These are phyloP conservation scores for Pholiota microspora DNA, from an alignment of 768 basidiomycete genomes.

Conservation along the genomic window DNA sequence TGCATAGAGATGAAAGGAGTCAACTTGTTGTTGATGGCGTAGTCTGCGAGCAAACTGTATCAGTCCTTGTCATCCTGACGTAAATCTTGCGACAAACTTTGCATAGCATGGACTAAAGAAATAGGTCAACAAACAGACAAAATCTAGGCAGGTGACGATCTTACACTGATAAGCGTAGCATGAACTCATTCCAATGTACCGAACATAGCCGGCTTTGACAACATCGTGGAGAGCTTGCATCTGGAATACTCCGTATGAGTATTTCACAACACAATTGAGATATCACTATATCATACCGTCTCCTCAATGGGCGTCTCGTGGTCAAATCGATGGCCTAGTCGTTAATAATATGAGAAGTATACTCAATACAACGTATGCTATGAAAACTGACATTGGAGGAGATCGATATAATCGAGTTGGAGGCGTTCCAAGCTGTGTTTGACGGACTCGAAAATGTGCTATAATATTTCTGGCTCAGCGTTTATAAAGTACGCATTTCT, in stretches of 20 bases:
- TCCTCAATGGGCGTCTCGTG: constrained; percentile 57
- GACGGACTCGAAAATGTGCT: constrained; percentile 75
- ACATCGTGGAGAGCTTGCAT: constrained; percentile 72
- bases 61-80: neutral
- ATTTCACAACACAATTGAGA: neutral
- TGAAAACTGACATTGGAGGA: constrained; percentile 56
- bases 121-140: neutral
- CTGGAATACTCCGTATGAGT: constrained; percentile 22
- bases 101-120: constrained; percentile 50
- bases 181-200: constrained; percentile 60
- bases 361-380: neutral
- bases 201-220: constrained; percentile 60
- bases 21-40: constrained; percentile 55
- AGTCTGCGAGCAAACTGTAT: constrained; percentile 34
- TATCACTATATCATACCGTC: constrained; percentile 37
- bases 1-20: constrained; percentile 69
- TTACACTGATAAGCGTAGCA: constrained; percentile 56
- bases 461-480: neutral
- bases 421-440: constrained; percentile 62
- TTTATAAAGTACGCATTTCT: constrained; percentile 16
- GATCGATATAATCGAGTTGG: constrained; percentile 74
- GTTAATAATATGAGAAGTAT: neutral
- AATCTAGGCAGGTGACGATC: constrained; percentile 9
- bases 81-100: constrained; percentile 33
- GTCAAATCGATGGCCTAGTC: constrained; percentile 53